Evolutionary conservation across 192 early-diverging fungal species (phyloP).

Genomic region (Linnemannia exigua): DNA sequence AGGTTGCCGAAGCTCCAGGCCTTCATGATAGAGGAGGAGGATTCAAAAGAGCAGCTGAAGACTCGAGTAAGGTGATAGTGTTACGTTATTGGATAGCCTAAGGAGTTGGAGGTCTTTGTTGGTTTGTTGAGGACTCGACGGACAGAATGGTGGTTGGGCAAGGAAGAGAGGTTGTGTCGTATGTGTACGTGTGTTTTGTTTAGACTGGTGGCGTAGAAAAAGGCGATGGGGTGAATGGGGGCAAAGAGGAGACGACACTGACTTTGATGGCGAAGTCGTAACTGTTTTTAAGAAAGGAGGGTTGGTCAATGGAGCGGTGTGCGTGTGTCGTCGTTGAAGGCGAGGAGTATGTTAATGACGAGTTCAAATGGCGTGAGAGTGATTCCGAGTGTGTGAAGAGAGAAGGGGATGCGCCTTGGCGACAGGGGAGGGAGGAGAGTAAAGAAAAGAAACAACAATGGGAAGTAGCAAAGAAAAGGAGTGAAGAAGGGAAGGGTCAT

Average conservation of each 20-base stretch:
- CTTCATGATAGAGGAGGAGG: conserved; percentile 26
- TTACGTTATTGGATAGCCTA: background rate
- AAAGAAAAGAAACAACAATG: background rate
- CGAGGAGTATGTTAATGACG: background rate
- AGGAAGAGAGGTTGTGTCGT: background rate
- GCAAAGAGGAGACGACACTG: background rate
- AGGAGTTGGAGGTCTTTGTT: background rate
- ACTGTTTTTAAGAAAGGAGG: background rate
- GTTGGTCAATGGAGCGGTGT: background rate
- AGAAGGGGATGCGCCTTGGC: background rate
- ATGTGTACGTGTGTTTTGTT: background rate
- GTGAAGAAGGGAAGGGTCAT: background rate
- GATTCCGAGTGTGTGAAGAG: background rate
- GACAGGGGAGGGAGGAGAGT: background rate
- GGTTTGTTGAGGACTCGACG: background rate
- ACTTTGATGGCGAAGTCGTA: conserved; percentile 3
- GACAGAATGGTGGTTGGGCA: background rate
- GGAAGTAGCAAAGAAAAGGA: background rate
- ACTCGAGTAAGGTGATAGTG: background rate
- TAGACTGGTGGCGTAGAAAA: background rate
- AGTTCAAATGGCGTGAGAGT: background rate
- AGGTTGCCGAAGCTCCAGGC: conserved; percentile 57
- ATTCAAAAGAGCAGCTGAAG: background rate
- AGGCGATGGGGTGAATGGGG: background rate
- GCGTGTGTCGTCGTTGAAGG: background rate